These are phyloP conservation scores for Blepharisma japonicum DNA, from an alignment of 73 alveolate species.

Conservation along the genomic window DNA sequence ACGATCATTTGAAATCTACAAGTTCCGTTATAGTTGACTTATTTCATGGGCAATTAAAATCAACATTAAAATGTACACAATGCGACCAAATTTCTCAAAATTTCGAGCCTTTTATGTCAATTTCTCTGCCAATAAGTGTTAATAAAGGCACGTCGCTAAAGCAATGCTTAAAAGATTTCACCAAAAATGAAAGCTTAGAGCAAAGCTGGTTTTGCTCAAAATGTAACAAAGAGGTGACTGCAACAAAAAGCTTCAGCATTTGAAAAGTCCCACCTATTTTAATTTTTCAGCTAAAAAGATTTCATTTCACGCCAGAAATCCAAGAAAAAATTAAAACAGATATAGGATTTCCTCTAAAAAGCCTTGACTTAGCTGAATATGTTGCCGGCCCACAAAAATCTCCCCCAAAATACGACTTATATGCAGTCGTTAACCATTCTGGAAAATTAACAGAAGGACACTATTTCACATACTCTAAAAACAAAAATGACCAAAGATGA, in stretches of 20 bases:
- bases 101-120: slow-evolving; percentile 80
- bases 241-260: slow-evolving; percentile 70
- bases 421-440: slow-evolving; percentile 55
- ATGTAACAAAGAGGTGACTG: slow-evolving; percentile 63
- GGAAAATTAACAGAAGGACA: slow-evolving; percentile 54
- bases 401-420: slow-evolving; percentile 47
- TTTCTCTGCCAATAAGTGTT: slow-evolving; percentile 59
- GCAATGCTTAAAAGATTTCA: slow-evolving; percentile 77
- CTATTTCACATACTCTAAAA: slow-evolving; percentile 36
- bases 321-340: slow-evolving; percentile 25
- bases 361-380: slow-evolving; percentile 18
- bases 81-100: slow-evolving; percentile 65
- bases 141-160: slow-evolving; percentile 33
- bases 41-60: slow-evolving; percentile 78
- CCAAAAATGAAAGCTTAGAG: slow-evolving; percentile 65
- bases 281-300: slow-evolving; percentile 70
- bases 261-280: slow-evolving; percentile 71
- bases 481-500: slow-evolving; percentile 4
- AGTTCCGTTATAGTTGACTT: slow-evolving; percentile 73
- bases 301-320: slow-evolving; percentile 29
- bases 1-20: slow-evolving; percentile 58
- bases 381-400: slow-evolving; percentile 31
- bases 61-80: slow-evolving; percentile 64
- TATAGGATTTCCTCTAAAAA: slow-evolving; percentile 27
- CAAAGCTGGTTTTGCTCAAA: slow-evolving; percentile 65